phyloP scores from a whole-genome alignment of 768 basidiomycete species.

The Russula sp. region DNA sequence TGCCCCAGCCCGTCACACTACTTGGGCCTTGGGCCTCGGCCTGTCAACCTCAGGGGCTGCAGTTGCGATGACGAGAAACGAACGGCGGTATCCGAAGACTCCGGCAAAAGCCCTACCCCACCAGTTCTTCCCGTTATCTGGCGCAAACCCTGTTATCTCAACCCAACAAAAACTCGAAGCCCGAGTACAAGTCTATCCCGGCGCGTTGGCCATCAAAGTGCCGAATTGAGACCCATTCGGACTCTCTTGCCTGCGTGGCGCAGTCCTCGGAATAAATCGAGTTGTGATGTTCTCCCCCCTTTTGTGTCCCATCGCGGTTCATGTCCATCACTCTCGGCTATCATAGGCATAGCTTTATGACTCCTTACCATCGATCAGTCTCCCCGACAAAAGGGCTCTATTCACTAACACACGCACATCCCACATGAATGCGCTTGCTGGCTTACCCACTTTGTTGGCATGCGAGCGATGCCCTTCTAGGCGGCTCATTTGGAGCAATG shows the following conservation, averaged over 20 bases:
- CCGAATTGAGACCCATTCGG: neutral
- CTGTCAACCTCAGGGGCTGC: neutral
- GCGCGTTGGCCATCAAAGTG: neutral
- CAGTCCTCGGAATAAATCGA: neutral
- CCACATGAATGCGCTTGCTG: neutral
- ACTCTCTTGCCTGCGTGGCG: neutral
- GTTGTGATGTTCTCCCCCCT: neutral
- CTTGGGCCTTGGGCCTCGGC: neutral
- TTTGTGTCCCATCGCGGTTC: neutral
- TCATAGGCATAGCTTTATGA: neutral
- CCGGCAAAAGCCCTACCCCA: neutral
- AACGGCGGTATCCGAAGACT: neutral
- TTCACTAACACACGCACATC: neutral
- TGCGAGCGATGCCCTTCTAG: neutral
- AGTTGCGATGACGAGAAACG: neutral
- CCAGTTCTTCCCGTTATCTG: neutral
- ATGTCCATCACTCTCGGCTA: neutral
- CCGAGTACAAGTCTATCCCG: neutral
- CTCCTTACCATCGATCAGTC: neutral
- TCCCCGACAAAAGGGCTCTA: neutral
- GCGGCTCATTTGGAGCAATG: neutral
- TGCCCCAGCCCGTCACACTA: too few relatives aligned
- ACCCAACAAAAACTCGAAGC: neutral
- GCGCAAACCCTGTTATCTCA: neutral
- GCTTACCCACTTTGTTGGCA: too few relatives aligned